phyloP scores from a whole-genome alignment of 139 green algal genomes.

The Closterium sp. region DNA sequence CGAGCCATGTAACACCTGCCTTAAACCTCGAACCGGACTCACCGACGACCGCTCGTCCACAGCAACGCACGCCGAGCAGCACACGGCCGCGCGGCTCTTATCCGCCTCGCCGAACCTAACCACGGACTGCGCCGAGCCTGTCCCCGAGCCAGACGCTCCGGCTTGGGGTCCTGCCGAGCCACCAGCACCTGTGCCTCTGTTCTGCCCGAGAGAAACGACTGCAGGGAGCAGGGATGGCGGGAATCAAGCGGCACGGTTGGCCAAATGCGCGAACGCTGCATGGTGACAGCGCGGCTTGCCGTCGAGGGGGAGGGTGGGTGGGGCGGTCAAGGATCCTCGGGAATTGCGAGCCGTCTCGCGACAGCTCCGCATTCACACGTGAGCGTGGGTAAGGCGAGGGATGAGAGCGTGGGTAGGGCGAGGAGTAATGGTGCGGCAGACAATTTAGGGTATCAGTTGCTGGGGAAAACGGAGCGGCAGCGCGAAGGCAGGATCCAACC shows the following conservation, averaged over 20 bases:
- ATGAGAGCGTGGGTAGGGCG: too few species aligned
- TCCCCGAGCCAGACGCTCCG: neutral
- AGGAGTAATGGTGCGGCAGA: too few species aligned
- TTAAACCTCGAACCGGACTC: neutral
- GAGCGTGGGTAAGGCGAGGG: too few species aligned
- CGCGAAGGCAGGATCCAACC: too few species aligned
- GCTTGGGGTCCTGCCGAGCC: neutral
- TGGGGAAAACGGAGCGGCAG: too few species aligned
- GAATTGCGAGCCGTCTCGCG: too few species aligned
- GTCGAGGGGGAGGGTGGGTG: neutral
- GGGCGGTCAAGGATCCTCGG: too few species aligned
- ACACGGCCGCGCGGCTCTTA: neutral
- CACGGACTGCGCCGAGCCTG: neutral
- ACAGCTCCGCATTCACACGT: too few species aligned
- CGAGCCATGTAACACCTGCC: too few species aligned
- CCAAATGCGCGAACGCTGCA: neutral
- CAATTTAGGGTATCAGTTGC: too few species aligned
- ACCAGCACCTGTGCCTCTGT: neutral
- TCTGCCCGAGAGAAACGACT: neutral
- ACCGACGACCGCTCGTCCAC: neutral
- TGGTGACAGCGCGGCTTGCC: neutral
- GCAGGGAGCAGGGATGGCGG: neutral
- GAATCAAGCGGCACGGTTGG: neutral
- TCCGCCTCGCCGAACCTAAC: neutral
- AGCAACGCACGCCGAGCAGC: neutral